These are phyloP conservation scores for Immersiporthe knoxdaviesiana DNA, from an alignment of 2,329 filamentous ascomycete genomes.

Conservation along the genomic window DNA sequence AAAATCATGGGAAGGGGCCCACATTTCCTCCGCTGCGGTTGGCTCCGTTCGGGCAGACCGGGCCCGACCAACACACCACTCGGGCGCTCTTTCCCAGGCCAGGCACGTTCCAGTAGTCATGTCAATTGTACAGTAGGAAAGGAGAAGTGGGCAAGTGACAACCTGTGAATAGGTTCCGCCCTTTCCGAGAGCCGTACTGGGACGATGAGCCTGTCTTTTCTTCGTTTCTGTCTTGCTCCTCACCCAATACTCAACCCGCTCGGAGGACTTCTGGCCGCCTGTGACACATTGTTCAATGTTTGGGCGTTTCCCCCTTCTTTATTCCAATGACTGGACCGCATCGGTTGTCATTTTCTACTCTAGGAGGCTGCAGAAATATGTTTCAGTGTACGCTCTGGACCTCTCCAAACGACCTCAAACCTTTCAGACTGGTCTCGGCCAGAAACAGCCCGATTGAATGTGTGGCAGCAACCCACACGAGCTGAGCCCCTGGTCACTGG, in stretches of 20 bases:
- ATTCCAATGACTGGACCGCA: too few relatives aligned
- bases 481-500: not conserved
- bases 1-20: not conserved
- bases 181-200: too few relatives aligned
- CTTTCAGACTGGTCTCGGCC: not conserved
- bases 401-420: not conserved
- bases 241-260: not conserved
- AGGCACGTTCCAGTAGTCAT: too few relatives aligned
- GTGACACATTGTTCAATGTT: not conserved
- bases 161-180: too few relatives aligned
- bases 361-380: not conserved
- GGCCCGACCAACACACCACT: not conserved
- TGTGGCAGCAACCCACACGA: not conserved
- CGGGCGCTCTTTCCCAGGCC: not conserved
- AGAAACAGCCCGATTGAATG: not conserved
- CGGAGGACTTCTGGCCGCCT: not conserved
- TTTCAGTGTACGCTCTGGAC: not conserved
- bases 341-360: too few relatives aligned
- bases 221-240: not conserved
- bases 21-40: not conserved
- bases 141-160: not conserved
- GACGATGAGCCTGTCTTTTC: too few relatives aligned
- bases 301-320: too few relatives aligned
- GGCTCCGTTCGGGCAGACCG: not conserved
- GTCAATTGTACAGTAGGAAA: not conserved